Conservation (phyloP, 225 moss, liverwort and hornwort genomes). For the Bryoerythrophyllum caledonicum region DNA sequence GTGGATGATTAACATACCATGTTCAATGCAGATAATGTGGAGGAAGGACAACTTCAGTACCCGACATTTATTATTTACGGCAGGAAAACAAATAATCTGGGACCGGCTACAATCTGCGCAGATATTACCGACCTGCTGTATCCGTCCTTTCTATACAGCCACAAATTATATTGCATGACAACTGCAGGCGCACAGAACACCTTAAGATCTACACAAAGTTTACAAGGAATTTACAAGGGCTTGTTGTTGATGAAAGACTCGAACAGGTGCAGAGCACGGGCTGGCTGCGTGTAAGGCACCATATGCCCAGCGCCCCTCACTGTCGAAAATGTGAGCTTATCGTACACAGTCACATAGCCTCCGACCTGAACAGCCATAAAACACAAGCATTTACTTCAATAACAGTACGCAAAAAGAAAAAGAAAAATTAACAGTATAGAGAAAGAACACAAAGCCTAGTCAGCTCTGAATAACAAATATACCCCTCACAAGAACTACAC, state of each 20-base stretch:
- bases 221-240: constrained; percentile 38
- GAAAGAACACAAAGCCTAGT: background rate
- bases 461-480: background rate
- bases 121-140: background rate
- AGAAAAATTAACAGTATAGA: background rate
- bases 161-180: background rate
- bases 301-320: constrained; percentile 93
- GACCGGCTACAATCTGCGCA: background rate
- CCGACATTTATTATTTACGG: background rate
- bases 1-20: background rate
- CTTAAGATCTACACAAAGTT: constrained; percentile 18
- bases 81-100: background rate
- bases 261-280: constrained; percentile 77
- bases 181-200: constrained; percentile 1
- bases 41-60: background rate
- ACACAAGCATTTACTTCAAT: background rate
- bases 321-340: constrained; percentile 86
- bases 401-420: background rate
- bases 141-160: background rate
- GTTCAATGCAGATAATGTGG: background rate
- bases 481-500: background rate
- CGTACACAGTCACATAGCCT: constrained; percentile 88
- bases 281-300: constrained; percentile 97
- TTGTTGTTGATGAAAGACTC: constrained; percentile 70
- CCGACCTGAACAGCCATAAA: constrained; percentile 60